These are phyloP conservation scores for Diaporthe nobilis DNA, from an alignment of 2,329 filamentous ascomycete species.

Conservation along the genomic window DNA sequence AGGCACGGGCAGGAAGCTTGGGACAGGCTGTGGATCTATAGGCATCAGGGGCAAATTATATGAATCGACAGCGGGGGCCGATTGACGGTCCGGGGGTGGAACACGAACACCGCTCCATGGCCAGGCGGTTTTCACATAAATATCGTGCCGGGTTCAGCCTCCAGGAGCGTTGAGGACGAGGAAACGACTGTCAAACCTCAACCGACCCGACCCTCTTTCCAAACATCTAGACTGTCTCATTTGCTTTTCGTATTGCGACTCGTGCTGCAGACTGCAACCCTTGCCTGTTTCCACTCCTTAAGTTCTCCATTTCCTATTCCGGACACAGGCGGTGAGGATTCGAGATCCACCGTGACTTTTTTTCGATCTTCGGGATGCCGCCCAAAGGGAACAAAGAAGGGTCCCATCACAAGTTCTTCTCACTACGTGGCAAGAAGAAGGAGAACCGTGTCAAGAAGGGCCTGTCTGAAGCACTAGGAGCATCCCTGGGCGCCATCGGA, in stretches of 20 bases:
- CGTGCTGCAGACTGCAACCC: conserved; percentile 38
- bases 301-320: conserved; percentile 41
- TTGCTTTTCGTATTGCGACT: conserved; percentile 42
- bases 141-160: conserved; percentile 37
- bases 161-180: conserved; percentile 15
- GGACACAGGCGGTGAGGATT: conserved; percentile 41
- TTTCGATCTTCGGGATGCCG: conserved; percentile 40
- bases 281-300: conserved; percentile 38
- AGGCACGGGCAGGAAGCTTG: conserved; percentile 32
- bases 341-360: conserved; percentile 39
- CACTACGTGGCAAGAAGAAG: conserved; percentile 42
- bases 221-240: conserved; percentile 34
- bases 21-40: conserved; percentile 36
- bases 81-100: conserved; percentile 39
- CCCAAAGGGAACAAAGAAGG: conserved; percentile 40
- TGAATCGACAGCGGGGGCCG: conserved; percentile 34
- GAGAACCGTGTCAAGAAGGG: conserved; percentile 41
- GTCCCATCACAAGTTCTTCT: conserved; percentile 42
- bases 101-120: conserved; percentile 38
- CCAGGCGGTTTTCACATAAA: conserved; percentile 31
- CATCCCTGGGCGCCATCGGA: conserved; percentile 40
- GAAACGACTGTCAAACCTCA: conserved; percentile 24
- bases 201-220: conserved; percentile 29
- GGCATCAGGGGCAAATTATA: conserved; percentile 40
- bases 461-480: conserved; percentile 41